phyloP scores from a whole-genome alignment of 2,329 filamentous ascomycete species.

The Emergomyces pasteurianus region DNA sequence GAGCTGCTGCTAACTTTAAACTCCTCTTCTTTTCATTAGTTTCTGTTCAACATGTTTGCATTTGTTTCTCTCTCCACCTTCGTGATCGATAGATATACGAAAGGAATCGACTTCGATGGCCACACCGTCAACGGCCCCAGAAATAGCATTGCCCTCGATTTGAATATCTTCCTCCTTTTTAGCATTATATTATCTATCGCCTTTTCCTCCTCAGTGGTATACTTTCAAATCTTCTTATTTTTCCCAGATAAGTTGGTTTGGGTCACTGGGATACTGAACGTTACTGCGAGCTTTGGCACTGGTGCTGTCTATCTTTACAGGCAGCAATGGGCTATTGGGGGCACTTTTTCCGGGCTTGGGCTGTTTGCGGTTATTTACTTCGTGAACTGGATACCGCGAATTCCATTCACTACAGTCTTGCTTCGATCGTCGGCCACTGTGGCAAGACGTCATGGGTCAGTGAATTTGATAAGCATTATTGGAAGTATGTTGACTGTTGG shows the following conservation, averaged over 20 bases:
- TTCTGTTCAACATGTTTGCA: slow-evolving; percentile 58
- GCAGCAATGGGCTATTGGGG: slow-evolving; percentile 69
- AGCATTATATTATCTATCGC: slow-evolving; percentile 63
- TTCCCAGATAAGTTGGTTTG: slow-evolving; percentile 90
- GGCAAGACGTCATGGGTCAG: slow-evolving; percentile 69
- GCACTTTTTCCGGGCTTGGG: slow-evolving; percentile 76
- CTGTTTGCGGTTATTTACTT: slow-evolving; percentile 73
- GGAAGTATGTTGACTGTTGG: slow-evolving; percentile 66
- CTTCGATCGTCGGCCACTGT: slow-evolving; percentile 76
- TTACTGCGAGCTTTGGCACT: slow-evolving; percentile 70
- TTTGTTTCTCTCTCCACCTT: slow-evolving; percentile 68
- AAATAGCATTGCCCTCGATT: slow-evolving; percentile 59
- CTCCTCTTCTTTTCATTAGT: slow-evolving; percentile 30
- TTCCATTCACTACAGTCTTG: slow-evolving; percentile 86
- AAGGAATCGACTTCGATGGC: slow-evolving; percentile 51
- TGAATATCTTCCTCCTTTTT: slow-evolving; percentile 79
- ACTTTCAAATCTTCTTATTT: slow-evolving; percentile 61
- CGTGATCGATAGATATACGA: slow-evolving; percentile 60
- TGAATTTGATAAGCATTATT: slow-evolving; percentile 73
- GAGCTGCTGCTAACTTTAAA: not conserved
- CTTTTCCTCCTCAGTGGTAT: slow-evolving; percentile 61
- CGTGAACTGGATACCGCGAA: slow-evolving; percentile 76
- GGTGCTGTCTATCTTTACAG: slow-evolving; percentile 73
- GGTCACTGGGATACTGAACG: slow-evolving; percentile 81
- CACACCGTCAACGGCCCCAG: slow-evolving; percentile 59